Evolutionary conservation across 768 basidiomycete genomes (phyloP).

Genomic region (Hebeloma cylindrosporum): DNA sequence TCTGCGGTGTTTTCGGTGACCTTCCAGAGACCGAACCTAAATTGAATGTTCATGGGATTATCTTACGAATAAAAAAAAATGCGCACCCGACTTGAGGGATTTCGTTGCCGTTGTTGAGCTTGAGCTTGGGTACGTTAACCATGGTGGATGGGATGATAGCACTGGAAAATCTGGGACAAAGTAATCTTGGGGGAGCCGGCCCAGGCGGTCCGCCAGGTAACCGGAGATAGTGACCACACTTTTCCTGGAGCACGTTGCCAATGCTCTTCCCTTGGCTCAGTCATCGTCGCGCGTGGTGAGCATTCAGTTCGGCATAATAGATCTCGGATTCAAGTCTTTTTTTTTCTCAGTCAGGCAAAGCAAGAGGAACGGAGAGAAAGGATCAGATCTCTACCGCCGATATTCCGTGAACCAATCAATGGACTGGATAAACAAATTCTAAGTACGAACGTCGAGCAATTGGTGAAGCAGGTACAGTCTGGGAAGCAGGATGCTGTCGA

Average conservation of each 20-base stretch:
- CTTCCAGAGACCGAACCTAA: slow-evolving; percentile 36
- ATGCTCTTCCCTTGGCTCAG: slow-evolving; percentile 25
- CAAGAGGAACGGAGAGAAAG: slow-evolving; percentile 35
- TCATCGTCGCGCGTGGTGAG: slow-evolving; percentile 27
- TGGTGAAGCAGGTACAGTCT: slow-evolving; percentile 32
- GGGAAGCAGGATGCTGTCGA: slow-evolving; percentile 32
- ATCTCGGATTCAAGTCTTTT: neutral
- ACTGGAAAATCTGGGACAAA: too few species aligned
- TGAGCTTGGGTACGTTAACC: slow-evolving; percentile 28
- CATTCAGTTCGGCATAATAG: neutral
- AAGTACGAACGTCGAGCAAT: slow-evolving; percentile 25
- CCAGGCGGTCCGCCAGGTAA: slow-evolving; percentile 3
- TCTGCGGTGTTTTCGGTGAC: slow-evolving; percentile 55
- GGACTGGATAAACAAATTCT: slow-evolving; percentile 31
- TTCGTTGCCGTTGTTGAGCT: slow-evolving; percentile 28
- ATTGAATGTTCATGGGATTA: slow-evolving; percentile 15
- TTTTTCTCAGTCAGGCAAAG: slow-evolving; percentile 29
- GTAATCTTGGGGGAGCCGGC: slow-evolving; percentile 5
- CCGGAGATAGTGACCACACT: slow-evolving; percentile 7
- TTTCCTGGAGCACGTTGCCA: slow-evolving; percentile 4
- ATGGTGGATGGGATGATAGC: too few species aligned
- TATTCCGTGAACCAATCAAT: slow-evolving; percentile 31
- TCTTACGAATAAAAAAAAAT: slow-evolving; percentile 2
- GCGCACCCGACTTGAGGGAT: slow-evolving; percentile 32
- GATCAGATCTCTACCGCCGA: slow-evolving; percentile 26